Base-by-base conservation (phyloP, 768 basidiomycete species). In the Goffeauzyma gilvescens region DNA sequence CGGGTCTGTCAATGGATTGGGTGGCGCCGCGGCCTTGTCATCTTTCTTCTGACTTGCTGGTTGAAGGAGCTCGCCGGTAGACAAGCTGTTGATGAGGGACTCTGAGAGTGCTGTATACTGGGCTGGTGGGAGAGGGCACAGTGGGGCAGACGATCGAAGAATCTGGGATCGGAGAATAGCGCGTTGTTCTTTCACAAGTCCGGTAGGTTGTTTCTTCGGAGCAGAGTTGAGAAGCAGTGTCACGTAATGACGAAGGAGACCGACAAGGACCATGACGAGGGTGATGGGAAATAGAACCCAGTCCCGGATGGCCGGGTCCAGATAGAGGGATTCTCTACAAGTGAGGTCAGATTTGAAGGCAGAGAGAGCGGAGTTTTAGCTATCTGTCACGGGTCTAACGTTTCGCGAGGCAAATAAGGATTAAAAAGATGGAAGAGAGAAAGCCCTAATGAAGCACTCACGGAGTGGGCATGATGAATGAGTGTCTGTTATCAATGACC, bases 201-300 rank as follows among this genome's bases (percentile, higher is more conserved):
- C 74, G 24, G 75, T 71, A 5, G 81, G 63, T 44, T 76, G 71
- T 50, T 79, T 82, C 69, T 90, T 83, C 1, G 89, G 86, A 8
- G 75, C 64, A 2, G 79, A 75, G 54, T 83, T 81, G 13, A 98
- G 74, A 4, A 93, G 72, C 32, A 81, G 60, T 7, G 87, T 78
- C 12, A 96, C 78, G 65, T 95, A 90, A 62, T 95, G 87, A 48
- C 93, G 70, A 20, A 96, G 69, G 33, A 96, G 71, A 21, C 93
- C 90, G 30, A 93, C 86, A 35, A 93, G 70, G 54, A 84, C 89
- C 87, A 93, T 93, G 60, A 95, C 86, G 49, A 93, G 69, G 39
- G 87, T 95, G 66, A 95, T 93, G 41, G 89, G 89, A 66, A 95
- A 86, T 45, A 95, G 66, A 32, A 95, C 66, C 66, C 64, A 65